Evolutionary conservation across 2,329 filamentous ascomycete genomes (phyloP).

Genomic region (Cladosporium sphaerospermum): DNA sequence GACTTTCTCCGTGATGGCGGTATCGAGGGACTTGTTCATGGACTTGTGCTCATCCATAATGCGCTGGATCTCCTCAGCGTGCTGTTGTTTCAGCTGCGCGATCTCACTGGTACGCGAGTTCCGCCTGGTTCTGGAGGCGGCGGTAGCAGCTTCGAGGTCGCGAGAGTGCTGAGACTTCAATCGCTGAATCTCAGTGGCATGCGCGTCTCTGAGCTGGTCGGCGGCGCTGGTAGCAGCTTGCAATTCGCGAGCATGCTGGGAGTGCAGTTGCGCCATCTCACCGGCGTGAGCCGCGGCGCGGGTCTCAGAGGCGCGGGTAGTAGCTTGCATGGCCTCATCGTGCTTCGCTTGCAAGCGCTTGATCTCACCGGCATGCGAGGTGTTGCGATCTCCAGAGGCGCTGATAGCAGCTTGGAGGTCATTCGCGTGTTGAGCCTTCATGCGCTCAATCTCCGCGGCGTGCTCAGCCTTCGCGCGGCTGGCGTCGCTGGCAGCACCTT

Average conservation of each 20-base stretch:
- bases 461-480: constrained; percentile 13
- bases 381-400: constrained; percentile 3
- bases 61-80: constrained; percentile 7
- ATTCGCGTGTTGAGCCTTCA: constrained; percentile 15
- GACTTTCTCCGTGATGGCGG: constrained; percentile 1
- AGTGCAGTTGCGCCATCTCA: constrained; percentile 1
- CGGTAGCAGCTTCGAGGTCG: constrained; percentile 11
- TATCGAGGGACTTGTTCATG: constrained; percentile 3
- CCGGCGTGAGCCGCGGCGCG: constrained; percentile 6
- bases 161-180: not conserved
- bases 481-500: constrained; percentile 1
- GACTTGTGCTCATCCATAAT: constrained; percentile 7
- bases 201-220: not conserved
- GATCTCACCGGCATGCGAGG: constrained; percentile 20
- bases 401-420: constrained; percentile 11
- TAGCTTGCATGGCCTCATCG: constrained; percentile 11
- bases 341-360: constrained; percentile 15
- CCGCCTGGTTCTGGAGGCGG: not conserved
- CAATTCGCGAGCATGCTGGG: not conserved
- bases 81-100: constrained; percentile 14
- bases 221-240: not conserved
- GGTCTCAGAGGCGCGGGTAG: constrained; percentile 11
- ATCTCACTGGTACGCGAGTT: constrained; percentile 17
- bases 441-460: constrained; percentile 15
- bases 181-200: not conserved